Evolutionary conservation across 1,139 yeast species (phyloP), one percentile per base, ranked within the genome.

Genomic region (Zygotorulaspora mrakii): DNA sequence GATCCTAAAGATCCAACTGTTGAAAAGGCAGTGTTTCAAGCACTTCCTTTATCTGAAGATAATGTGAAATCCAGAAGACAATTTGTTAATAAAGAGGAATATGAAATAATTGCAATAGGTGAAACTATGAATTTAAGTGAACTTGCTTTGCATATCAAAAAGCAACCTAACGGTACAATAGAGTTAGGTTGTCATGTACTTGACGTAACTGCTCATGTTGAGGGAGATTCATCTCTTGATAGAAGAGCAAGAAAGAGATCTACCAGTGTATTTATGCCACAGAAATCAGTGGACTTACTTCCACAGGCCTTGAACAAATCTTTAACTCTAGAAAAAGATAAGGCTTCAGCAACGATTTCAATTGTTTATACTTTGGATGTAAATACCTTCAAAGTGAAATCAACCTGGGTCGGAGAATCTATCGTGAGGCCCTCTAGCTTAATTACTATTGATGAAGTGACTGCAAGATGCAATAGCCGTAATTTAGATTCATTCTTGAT

Each of bases 221-320:
- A 74, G 50, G 79, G 77, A 23, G 91, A 88, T 11, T 79, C 95
- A 0, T 67, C 77, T 2, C 68, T 91, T 47, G 98, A 91, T 57
- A 80, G 94, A 46, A 89, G 91, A 60, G 85, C 95, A 2, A 85
- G 87, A 64, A 88, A 87, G 67, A 77, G 97, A 60, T 87, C 94
- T 2, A 79, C 91, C 2, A 80, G 95, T 10, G 97, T 91, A 5
- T 83, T 82, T 58, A 74, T 91, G 64, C 94, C 94, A n/a, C 95
- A 89, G 59, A 81, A 80, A 49, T 65, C 71, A 16, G 73, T 74
- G 27, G 77, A 82, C 47, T 70, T 91, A 55, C 74, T 84, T 50
- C 96, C 97, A 1, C 68, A 69, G 25, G 71, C 73, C 33, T 71
- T 87, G 35, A 79, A 78, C 49, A 73, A 76, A 9, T 50, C 70